Evolutionary conservation across 2,329 filamentous ascomycete species (phyloP), one percentile per base, ranked within the genome.

Genomic region (Biscogniauxia mediterranea): DNA sequence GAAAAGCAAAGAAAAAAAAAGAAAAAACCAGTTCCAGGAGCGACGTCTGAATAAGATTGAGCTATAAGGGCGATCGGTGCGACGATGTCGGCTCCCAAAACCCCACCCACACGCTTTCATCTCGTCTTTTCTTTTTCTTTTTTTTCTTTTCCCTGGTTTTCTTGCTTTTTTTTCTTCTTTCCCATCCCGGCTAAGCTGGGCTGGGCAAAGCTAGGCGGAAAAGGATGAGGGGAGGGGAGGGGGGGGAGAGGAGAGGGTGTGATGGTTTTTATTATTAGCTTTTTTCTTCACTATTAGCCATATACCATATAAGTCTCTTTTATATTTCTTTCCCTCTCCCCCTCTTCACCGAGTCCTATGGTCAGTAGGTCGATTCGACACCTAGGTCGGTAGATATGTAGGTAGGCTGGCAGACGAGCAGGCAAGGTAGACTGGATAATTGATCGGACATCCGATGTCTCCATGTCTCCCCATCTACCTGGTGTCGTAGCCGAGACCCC

Each of bases 51-150:
- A 46, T 55, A 55, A 55, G 54, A 55, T 55, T 55, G 32, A 25
- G 80, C 50, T 52, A 21, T 21, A 52, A 52, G 21, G 21, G 50
- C 50, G 50, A 25, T 52, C 50, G 50, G 50, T 52, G 21, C 50
- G 50, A 52, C 50, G 19, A 52, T 25, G 50, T 46, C 38, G 38
- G 38, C 38, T 46, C 38, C 38, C 23, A 5, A 46, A 46, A 46
- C 38, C 38, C 38, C 38, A 46, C 38, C 7, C 38, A 52, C 50
- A 52, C 50, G 50, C 50, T 52, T 13, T 52, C n/a, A 13, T 46
- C 17, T 46, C 15, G 38, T 46, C 17, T 46, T 46, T n/a, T 15
- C 15, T 46, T 46, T n/a, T 46, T n/a, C 17, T 46, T 46, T n/a
- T 46, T 42, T 42, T 17, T 11, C 38, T 42, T 42, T 42, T 42